Base-by-base conservation (phyloP, 768 basidiomycete species). In the Lactarius trivialis region DNA sequence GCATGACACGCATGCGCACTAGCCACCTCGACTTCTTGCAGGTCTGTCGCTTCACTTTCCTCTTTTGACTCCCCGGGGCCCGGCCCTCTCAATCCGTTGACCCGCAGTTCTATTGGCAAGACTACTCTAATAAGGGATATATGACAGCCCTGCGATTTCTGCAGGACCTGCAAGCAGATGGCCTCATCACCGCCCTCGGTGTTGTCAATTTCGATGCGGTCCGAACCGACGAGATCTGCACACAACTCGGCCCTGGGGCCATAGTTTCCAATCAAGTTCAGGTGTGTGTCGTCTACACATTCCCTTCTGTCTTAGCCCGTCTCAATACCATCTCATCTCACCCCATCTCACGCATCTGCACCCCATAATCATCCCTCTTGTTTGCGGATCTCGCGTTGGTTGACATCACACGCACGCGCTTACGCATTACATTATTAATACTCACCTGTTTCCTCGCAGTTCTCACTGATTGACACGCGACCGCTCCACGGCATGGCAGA, bases 261-360 rank as follows among this genome's bases (percentile, higher is more conserved):
- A 82, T 93, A 52, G 86, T 89, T 37, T 86, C 89, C 11, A 92
- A 93, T 72, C 91, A 93, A 74, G 84, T 93, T 8, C 90, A 88
- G 79, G 90, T 90, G 71, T 50, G 51, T 55, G 73, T 64, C 54
- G 73, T 64, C 54, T 30, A 39, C 36, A 19, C 21, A 12, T 51
- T 19, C 33, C 58, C 5, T 36, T 37, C 39, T 36, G 6, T 24
- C 11, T 15, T 32, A 11, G 14, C 36, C 21, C 32, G 19, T 21
- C 24, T 54, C 48, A 17, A 21, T 39, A 28, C 5, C 36, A 14
- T 21, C 41, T 17, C 19, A 30, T 30, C 30, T 6, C 30, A 30
- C n/a, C n/a, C n/a, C n/a, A n/a, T n/a, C n/a, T n/a, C n/a, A 41
- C 39, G 19, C 39, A 4, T n/a, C 39, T 19, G 8, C 39, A 41